Evolutionary conservation across 2,329 filamentous ascomycete genomes (phyloP), one percentile per base, ranked within the genome.

Genomic region (Falciphora oryzae): DNA sequence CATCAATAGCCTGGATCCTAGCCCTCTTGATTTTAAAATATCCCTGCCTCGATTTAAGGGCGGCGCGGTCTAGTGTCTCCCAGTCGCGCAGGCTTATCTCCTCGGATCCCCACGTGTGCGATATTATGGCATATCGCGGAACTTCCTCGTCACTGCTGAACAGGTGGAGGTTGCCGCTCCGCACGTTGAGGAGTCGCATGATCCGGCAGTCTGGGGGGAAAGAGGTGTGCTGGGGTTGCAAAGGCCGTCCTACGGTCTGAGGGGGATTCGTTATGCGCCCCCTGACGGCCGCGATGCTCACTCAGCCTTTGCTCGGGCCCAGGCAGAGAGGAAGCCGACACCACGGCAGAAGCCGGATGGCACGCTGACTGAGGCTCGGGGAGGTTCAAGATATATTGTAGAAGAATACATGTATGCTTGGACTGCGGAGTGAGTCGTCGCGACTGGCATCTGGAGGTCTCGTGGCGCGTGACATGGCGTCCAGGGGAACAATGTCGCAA

Each of bases 91-190:
- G 50, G 35, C 66, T 67, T 11, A 69, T 70, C 61, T 66, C 63
- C 14, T 67, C 28, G 64, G 68, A 16, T 18, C 65, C 65, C 64
- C 66, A 67, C 0, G 63, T 65, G 57, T 68, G 67, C 14, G 65
- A 68, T 2, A 68, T 63, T 8, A 66, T 65, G 2, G 65, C 65
- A 44, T 68, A 67, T 18, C 29, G 25, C 2, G 65, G 65, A 3
- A 53, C n/a, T 28, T 53, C n/a, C 27, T 29, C 50, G 7, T 50
- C 50, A 3, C 53, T 38, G 16, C 53, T 29, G 62, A 63, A 63
- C 4, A n/a, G 28, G 11, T 28, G 29, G 31, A 59, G 25, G 31
- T 63, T 32, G 53, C 62, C 62, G 31, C 29, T 44, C 29, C 62
- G 62, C 29, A 59, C 62, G 56, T 63, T 63, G 62, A 63, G 62